Evolutionary conservation across 495 filamentous ascomycete genomes (phyloP).

Genomic region (Penicillium canariense): DNA sequence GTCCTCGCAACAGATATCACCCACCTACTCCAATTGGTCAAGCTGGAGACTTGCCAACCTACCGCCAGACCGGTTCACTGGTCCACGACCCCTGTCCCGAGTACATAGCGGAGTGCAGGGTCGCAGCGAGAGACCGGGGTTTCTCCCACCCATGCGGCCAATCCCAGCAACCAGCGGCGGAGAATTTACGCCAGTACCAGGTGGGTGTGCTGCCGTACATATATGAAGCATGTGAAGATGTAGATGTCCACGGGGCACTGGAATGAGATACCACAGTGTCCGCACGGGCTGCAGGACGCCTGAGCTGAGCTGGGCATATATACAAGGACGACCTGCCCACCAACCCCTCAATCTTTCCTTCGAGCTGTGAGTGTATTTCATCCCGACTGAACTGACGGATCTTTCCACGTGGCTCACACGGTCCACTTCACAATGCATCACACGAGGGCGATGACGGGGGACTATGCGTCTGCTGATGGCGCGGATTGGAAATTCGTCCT

Average conservation of each 20-base stretch:
- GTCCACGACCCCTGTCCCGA: no score
- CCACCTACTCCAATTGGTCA: no score
- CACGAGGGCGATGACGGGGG: background rate
- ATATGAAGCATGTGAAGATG: background rate
- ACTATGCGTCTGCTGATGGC: background rate
- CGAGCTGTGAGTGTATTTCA: background rate
- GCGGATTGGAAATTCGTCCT: slow-evolving; percentile 16
- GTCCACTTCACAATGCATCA: slow-evolving; percentile 3
- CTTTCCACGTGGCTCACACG: slow-evolving; percentile 1
- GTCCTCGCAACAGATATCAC: no score
- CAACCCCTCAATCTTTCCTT: background rate
- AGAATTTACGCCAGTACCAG: slow-evolving; percentile 9
- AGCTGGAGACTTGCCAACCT: no score
- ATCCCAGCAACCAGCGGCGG: slow-evolving; percentile 2
- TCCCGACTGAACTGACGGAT: background rate
- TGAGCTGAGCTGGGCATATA: background rate
- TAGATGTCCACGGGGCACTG: background rate
- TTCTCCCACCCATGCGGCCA: background rate
- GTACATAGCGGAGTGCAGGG: no score
- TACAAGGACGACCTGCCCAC: background rate
- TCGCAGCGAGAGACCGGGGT: background rate
- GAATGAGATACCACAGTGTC: background rate
- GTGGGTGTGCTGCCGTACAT: background rate
- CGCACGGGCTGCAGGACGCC: background rate
- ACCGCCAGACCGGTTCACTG: no score